Percentiles rank a stretch among this genome's conserved stretches.
These are phyloP conservation scores for Stromatinia cepivora DNA, from an alignment of 2,329 filamentous ascomycete genomes.

Conservation along the genomic window DNA sequence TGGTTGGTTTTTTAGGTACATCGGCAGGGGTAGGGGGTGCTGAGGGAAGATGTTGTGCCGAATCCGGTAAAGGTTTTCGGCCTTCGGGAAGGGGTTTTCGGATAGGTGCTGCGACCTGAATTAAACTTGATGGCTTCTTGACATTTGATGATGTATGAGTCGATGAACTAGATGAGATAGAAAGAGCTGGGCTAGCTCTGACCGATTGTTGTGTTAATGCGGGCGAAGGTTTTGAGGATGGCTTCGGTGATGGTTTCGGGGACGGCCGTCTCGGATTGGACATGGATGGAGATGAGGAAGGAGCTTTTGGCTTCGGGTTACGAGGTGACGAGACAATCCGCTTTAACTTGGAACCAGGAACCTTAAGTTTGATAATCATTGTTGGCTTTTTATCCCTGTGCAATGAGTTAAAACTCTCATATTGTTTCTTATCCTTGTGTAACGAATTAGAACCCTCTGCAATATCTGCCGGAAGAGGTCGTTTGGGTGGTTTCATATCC, in stretches of 20 bases:
- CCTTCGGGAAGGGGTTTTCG: constrained; percentile 32
- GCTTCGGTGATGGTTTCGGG: constrained; percentile 25
- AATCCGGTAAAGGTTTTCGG: constrained; percentile 27
- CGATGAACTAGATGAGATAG: constrained; percentile 25
- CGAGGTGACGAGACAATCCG: constrained; percentile 31
- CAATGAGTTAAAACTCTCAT: constrained; percentile 12
- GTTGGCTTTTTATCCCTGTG: constrained; percentile 5
- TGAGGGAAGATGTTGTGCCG: constrained; percentile 3
- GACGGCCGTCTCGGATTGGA: constrained; percentile 13
- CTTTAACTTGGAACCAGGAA: constrained; percentile 26
- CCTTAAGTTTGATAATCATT: constrained; percentile 25
- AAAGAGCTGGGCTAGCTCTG: constrained; percentile 24
- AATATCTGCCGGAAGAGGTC: constrained; percentile 28
- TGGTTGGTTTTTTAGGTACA: constrained; percentile 17
- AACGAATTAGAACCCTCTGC: constrained; percentile 19
- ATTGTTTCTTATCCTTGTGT: constrained; percentile 6
- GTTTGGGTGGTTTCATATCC: constrained; percentile 33
- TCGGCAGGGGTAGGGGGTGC: neutral
- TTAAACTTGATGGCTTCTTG: neutral
- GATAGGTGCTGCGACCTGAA: neutral
- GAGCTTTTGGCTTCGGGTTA: constrained; percentile 26
- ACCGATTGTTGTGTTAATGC: constrained; percentile 23
- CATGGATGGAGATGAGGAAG: constrained; percentile 18
- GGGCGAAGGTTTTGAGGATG: constrained; percentile 31
- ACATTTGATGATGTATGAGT: constrained; percentile 16